phyloP scores from a whole-genome alignment of 129 eudicot genomes.

The Scalesia atractyloides region DNA sequence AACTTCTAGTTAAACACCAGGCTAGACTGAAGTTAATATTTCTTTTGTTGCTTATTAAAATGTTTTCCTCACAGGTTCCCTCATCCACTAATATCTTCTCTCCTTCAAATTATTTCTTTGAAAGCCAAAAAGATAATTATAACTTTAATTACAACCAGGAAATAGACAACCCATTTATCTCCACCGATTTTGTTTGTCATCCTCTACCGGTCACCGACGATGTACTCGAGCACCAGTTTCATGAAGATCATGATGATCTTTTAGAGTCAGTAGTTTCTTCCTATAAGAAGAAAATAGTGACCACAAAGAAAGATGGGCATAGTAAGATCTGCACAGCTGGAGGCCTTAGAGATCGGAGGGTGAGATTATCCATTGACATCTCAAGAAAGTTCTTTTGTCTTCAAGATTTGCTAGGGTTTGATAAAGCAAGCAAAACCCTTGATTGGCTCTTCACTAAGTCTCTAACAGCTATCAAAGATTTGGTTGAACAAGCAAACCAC shows the following conservation, averaged over 20 bases:
- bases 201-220: neutral
- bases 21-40: constrained; percentile 9
- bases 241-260: constrained; percentile 17
- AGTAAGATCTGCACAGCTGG: constrained; percentile 69
- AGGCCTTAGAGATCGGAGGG: constrained; percentile 74
- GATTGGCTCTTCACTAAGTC: constrained; percentile 75
- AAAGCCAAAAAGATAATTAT: constrained; percentile 15
- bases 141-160: constrained; percentile 19
- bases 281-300: neutral
- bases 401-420: too few relatives aligned
- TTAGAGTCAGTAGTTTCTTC: constrained; percentile 28
- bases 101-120: constrained; percentile 18
- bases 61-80: constrained; percentile 26
- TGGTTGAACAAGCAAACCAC: constrained; percentile 28
- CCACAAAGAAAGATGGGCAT: constrained; percentile 46
- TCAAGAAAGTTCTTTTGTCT: constrained; percentile 48
- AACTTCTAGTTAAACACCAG: neutral
- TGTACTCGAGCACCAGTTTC: constrained; percentile 17
- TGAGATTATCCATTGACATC: constrained; percentile 71
- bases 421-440: constrained; percentile 67
- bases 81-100: constrained; percentile 21
- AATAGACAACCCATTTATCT: constrained; percentile 1
- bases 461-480: constrained; percentile 52
- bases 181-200: neutral
- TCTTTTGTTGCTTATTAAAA: neutral